Evolutionary conservation across 148 eudicot species (phyloP), one percentile per base, ranked within the genome.

Genomic region (Cornus suecica): DNA sequence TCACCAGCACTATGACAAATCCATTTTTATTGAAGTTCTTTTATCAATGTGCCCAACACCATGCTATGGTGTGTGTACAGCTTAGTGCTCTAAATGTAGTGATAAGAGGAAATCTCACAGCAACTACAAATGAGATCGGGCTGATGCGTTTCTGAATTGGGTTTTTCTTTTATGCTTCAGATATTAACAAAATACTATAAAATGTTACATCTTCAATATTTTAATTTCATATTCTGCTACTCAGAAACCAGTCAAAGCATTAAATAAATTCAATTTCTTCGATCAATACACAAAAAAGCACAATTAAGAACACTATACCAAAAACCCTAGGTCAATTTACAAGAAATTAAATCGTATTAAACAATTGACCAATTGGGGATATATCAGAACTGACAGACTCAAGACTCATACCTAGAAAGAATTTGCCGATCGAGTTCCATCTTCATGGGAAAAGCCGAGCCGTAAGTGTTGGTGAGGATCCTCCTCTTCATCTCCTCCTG

Each of bases 341-440:
- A 15, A 48, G 24, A 56, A 56, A 56, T n/a, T 18, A 56, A 18
- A 56, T 16, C 62, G 62, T 13, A 18, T 56, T 25, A 56, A 5
- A 56, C 62, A 56, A 56, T 25, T 20, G 62, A 56, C 1, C 62
- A 56, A 56, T 24, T 56, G 25, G 62, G 20, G 2, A 18, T 1
- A 56, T 22, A 22, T 56, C 4, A n/a, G 4, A 56, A 56, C 18
- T 24, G 22, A 22, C 24, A 18, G 23, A 16, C 0, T 62, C 69
- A 56, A 56, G 3, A n/a, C n/a, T 22, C 29, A 14, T 83, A 94
- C 98, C 88, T 87, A 30, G 94, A 87, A 22, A 90, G 88, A 78
- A 94, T 90, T 70, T 94, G 91, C 8, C 88, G 87, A 72, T 94
- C 98, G 48, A 94, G 87, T 79, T 94, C 97, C 90, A 90, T 81